A percentile compares a stretch with the other conserved stretches of the same genome.
phyloP scores from a whole-genome alignment of 2,329 filamentous ascomycete species.

The Alternaria viburni region DNA sequence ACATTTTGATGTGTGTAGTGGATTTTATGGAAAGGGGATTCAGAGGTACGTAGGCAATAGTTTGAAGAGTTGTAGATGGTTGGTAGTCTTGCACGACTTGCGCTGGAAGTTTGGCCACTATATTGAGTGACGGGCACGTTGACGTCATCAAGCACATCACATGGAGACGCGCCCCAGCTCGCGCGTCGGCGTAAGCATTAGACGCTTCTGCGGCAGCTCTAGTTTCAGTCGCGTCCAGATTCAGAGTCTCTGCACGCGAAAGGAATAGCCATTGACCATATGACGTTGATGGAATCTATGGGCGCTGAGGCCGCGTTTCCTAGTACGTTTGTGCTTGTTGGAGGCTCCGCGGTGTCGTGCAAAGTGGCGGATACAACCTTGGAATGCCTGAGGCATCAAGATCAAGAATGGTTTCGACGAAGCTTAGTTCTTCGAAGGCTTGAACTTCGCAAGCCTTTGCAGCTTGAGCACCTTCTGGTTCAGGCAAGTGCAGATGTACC shows the following conservation, averaged over 20 bases:
- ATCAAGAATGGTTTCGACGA: background rate
- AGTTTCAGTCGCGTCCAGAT: background rate
- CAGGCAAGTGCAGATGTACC: slow-evolving; percentile 9
- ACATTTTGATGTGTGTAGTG: slow-evolving; percentile 22
- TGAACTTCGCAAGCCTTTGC: background rate
- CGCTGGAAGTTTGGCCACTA: background rate
- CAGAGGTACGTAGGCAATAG: background rate
- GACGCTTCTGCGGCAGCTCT: background rate
- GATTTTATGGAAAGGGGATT: background rate
- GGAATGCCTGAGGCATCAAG: background rate
- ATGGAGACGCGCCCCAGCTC: slow-evolving; percentile 5
- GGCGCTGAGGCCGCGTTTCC: background rate
- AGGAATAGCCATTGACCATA: background rate
- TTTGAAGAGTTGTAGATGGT: background rate
- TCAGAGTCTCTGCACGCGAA: background rate
- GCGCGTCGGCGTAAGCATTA: slow-evolving; percentile 3
- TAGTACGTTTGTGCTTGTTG: background rate
- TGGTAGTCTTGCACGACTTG: background rate
- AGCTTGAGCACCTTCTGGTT: background rate
- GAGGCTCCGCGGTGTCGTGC: background rate
- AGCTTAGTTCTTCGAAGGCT: background rate
- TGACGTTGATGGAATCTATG: background rate
- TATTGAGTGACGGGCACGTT: slow-evolving; percentile 2
- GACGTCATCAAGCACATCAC: slow-evolving; percentile 17
- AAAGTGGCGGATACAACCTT: background rate